Evolutionary conservation across 768 basidiomycete species (phyloP).

Genomic region (Naganishia randhawae): DNA sequence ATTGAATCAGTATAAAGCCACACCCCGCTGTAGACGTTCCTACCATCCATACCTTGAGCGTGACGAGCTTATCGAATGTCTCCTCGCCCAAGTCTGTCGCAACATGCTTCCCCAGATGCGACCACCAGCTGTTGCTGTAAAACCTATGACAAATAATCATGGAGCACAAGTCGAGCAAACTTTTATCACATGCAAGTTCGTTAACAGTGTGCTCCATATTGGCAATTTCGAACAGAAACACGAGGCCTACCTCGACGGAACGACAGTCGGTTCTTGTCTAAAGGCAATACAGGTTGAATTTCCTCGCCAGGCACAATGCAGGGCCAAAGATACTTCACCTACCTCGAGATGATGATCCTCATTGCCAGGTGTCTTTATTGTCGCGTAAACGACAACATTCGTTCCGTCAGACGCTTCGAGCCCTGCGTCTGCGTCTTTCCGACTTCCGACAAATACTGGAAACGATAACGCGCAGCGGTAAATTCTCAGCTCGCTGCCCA

Average conservation of each 20-base stretch:
- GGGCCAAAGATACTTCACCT: not conserved
- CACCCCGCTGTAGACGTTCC: not conserved
- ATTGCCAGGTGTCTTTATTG: constrained; percentile 29
- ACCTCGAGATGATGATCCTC: constrained; percentile 27
- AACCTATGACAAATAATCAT: constrained; percentile 29
- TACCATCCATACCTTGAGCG: constrained; percentile 12
- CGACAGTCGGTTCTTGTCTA: constrained; percentile 28
- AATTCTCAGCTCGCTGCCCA: not conserved
- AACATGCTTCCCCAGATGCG: constrained; percentile 21
- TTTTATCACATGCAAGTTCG: too few relatives aligned
- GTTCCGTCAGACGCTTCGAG: constrained; percentile 26
- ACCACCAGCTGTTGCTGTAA: constrained; percentile 28
- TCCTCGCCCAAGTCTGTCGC: constrained; percentile 24
- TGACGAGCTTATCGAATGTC: constrained; percentile 27
- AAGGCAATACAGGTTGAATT: not conserved
- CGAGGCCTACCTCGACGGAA: constrained; percentile 23
- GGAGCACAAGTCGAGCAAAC: constrained; percentile 25
- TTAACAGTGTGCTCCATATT: too few relatives aligned
- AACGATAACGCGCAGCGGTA: not conserved
- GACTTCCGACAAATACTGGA: constrained; percentile 23
- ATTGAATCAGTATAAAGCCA: not conserved
- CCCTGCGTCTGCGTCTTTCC: constrained; percentile 24
- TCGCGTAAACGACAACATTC: constrained; percentile 24
- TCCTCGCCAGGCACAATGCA: too few relatives aligned
- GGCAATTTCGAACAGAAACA: not conserved